A percentile compares a stretch with the other conserved stretches of the same genome.
Conservation (phyloP, 805 yeast species). For the Nakazawaea molendinolei region DNA sequence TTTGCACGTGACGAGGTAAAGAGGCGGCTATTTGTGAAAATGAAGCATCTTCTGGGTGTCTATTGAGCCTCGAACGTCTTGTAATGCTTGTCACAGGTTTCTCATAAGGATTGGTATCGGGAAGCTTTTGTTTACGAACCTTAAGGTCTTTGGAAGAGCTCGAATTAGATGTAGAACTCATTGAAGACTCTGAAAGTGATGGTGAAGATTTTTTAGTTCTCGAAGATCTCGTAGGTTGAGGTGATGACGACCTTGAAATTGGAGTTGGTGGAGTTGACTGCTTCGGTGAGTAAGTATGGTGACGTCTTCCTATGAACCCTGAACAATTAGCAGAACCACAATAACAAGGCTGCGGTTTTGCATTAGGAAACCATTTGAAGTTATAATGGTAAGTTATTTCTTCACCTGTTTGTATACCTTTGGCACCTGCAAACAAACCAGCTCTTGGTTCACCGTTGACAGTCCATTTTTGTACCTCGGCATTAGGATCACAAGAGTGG, state of each 20-base stretch:
- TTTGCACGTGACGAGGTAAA: conserved; percentile 9
- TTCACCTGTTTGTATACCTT: conserved; percentile 29
- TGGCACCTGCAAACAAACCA: conserved; percentile 37
- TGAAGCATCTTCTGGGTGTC: conserved; percentile 1
- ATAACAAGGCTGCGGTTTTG: conserved; percentile 36
- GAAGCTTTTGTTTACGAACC: too few species aligned
- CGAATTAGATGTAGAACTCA: too few species aligned
- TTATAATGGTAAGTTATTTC: conserved; percentile 45
- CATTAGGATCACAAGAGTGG: conserved; percentile 43
- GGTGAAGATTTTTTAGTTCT: not conserved
- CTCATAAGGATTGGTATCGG: too few species aligned
- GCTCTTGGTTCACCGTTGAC: conserved; percentile 38
- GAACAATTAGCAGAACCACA: conserved; percentile 37
- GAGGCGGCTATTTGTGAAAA: conserved; percentile 2
- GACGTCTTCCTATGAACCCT: conserved; percentile 30
- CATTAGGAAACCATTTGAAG: conserved; percentile 36
- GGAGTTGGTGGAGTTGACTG: conserved; percentile 1
- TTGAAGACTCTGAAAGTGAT: too few species aligned
- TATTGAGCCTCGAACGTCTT: too few species aligned
- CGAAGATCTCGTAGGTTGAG: not conserved
- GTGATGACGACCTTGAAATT: not conserved
- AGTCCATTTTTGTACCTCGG: conserved; percentile 42
- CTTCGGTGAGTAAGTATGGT: not conserved
- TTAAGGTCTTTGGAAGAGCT: too few species aligned
- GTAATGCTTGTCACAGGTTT: too few species aligned